Percentiles rank a stretch among this genome's conserved stretches.
Evolutionary conservation across 805 yeast genomes (phyloP).

Genomic region (Zygosaccharomyces kombuchaensis): DNA sequence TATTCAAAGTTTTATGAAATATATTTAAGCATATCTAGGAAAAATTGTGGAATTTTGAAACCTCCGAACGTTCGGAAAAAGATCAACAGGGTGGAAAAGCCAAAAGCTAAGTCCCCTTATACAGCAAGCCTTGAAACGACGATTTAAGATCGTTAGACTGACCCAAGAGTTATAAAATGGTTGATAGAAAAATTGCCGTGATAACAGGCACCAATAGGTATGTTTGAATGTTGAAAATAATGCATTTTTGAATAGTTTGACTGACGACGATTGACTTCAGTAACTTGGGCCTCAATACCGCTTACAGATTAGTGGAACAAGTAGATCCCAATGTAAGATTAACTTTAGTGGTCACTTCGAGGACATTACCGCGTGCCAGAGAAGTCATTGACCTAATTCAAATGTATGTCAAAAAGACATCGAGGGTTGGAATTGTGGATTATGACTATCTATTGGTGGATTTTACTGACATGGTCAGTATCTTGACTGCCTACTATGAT

Average conservation of each 20-base stretch:
- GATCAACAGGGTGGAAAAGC: background rate
- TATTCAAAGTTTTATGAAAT: conserved; percentile 18
- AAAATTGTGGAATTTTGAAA: background rate
- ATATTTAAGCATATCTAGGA: too few relatives aligned
- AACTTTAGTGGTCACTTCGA: conserved; percentile 81
- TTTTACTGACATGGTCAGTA: conserved; percentile 83
- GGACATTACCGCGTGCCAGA: conserved; percentile 81
- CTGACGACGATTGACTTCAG: conserved; percentile 28
- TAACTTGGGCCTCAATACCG: conserved; percentile 82
- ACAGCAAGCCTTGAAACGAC: background rate
- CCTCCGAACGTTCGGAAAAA: background rate
- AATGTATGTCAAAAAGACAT: conserved; percentile 37
- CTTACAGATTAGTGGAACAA: conserved; percentile 67
- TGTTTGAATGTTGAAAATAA: conserved; percentile 1
- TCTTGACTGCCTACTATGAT: conserved; percentile 69
- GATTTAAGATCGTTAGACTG: background rate
- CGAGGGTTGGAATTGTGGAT: conserved; percentile 59
- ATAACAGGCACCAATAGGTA: conserved; percentile 44
- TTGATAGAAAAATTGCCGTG: conserved; percentile 38
- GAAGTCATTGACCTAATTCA: conserved; percentile 63
- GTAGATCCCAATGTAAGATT: conserved; percentile 50
- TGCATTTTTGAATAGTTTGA: conserved; percentile 1
- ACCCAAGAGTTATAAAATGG: conserved; percentile 8
- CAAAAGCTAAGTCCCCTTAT: background rate
- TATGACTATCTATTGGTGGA: conserved; percentile 90